These are phyloP conservation scores for Adenanthera pavonina DNA, from an alignment of 306 rosid species.

Conservation along the genomic window DNA sequence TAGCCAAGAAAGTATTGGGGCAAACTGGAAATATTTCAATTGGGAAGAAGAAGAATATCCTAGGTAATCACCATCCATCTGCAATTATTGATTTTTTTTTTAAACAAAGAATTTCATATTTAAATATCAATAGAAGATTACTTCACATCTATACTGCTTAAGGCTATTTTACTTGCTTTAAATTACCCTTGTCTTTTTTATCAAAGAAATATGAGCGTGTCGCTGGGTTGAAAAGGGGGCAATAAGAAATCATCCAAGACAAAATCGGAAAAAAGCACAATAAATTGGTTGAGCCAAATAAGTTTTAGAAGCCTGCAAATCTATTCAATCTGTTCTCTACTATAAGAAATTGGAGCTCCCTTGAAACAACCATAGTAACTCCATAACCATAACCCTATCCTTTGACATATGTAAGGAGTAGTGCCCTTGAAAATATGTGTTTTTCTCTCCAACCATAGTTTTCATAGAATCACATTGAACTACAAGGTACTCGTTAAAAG, in stretches of 20 bases:
- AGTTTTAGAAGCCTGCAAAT: no score
- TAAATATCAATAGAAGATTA: background rate
- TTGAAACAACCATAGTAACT: no score
- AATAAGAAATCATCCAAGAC: background rate
- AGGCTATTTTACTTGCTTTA: constrained; percentile 27
- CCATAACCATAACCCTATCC: no score
- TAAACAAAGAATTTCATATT: constrained; percentile 1
- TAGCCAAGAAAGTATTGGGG: constrained; percentile 49
- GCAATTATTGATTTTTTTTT: background rate
- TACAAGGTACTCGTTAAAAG: background rate
- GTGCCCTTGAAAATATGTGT: no score
- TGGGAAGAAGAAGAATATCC: constrained; percentile 69
- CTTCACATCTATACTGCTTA: constrained; percentile 20
- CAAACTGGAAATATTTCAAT: constrained; percentile 62
- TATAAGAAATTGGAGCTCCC: no score
- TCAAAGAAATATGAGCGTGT: no score
- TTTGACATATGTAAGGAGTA: no score
- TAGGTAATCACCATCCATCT: constrained; percentile 52
- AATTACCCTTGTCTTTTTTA: background rate
- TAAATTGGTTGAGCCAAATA: background rate
- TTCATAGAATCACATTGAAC: background rate
- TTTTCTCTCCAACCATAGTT: no score
- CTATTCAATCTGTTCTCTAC: no score
- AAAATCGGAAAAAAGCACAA: background rate
- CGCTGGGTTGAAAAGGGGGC: no score